Base-by-base conservation (phyloP, 805 yeast species). In the Nakazawaea ishiwadae region DNA sequence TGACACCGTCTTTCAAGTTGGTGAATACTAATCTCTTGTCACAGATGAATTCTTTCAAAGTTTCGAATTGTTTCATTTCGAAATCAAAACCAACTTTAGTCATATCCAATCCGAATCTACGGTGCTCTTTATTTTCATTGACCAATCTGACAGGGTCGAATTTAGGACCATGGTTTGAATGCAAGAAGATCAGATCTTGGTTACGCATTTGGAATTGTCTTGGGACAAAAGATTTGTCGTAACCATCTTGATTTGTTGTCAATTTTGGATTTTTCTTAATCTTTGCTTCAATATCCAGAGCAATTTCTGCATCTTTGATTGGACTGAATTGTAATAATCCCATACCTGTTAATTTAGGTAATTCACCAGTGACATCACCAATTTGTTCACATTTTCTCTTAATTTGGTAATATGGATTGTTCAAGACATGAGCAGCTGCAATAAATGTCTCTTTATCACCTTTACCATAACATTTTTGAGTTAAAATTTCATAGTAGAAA, bases 401-500 rank as follows among this genome's bases (percentile, higher is more conserved):
- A 11, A 79, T 82, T 55, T 81, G 89, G 54, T 72, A 76, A 56
- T 68, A 79, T 4, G 76, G 71, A 40, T 65, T 61, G 0, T 58
- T 49, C 52, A 75, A 53, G 1, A 63, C 78, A 42, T 71, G 68
- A 3, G 89, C 85, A 1, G 86, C 88, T 5, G 83, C 77, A 32
- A 79, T 72, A 49, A 81, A 82, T 0, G 91, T 81, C 54, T 84
- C 91, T 55, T 84, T 84, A 53, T 84, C 91, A 41, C 91, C 90
- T 63, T 83, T 84, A 17, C 91, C 91, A 1, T 87, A 79, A 24
- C 77, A 68, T 3, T 87, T 86, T 54, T 82, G 90, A 0, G 87
- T 75, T 49, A 84, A 66, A 43, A 84, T 57, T 8, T 80, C 81
- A 51, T 83, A 84, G 56, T 77, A 84, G 60, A 71, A 79, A 7